A percentile compares a stretch with the other conserved stretches of the same genome.
Conservation (phyloP, 139 green algal genomes). For the Astrephomene gubernaculifera region DNA sequence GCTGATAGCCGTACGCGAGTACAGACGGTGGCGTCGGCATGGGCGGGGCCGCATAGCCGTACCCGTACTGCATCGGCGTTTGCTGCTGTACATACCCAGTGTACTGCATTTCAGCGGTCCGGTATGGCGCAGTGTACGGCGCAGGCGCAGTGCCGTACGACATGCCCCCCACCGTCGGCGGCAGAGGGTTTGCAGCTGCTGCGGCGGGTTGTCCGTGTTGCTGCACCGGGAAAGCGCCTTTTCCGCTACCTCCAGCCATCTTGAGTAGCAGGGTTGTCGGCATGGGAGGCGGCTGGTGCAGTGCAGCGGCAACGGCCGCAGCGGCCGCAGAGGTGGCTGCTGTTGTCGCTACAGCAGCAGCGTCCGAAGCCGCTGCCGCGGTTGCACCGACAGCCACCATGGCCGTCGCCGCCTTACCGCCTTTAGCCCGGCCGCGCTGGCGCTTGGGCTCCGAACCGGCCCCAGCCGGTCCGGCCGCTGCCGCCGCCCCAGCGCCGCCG, state of each 20-base stretch:
- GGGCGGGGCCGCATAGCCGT: too few species aligned
- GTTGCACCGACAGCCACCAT: background rate
- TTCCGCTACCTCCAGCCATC: too few species aligned
- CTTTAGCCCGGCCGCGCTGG: background rate
- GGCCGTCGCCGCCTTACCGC: background rate
- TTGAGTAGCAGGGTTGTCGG: conserved; percentile 7
- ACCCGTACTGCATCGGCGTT: too few species aligned
- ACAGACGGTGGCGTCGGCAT: too few species aligned
- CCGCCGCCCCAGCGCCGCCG: background rate
- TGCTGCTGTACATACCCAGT: too few species aligned
- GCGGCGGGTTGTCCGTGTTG: background rate
- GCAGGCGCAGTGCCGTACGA: too few species aligned
- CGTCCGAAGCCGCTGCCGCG: background rate
- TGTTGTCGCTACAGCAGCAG: background rate
- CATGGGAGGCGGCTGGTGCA: conserved; percentile 9
- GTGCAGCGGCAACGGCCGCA: too few species aligned
- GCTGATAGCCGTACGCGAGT: too few species aligned
- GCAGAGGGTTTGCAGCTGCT: background rate
- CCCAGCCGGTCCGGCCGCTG: background rate
- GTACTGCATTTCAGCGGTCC: too few species aligned
- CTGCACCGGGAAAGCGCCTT: background rate
- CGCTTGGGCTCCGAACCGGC: background rate
- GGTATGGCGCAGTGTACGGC: too few species aligned
- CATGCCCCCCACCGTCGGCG: too few species aligned
- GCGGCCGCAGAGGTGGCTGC: background rate